phyloP scores from a whole-genome alignment of 495 filamentous ascomycete species.

The Aspergillus biplanus region DNA sequence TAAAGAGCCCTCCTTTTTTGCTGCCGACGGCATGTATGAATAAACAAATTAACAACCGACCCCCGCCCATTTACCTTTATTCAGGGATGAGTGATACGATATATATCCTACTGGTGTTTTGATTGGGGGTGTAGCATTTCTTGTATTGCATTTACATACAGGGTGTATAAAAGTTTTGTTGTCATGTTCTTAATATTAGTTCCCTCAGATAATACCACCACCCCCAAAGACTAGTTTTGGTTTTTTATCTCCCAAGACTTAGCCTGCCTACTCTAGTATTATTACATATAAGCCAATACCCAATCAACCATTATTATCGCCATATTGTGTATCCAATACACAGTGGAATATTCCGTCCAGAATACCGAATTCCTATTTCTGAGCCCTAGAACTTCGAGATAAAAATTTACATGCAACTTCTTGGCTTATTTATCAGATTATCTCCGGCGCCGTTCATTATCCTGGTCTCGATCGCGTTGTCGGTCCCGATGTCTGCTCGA shows the following conservation, averaged over 20 bases:
- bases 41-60: constrained; percentile 13
- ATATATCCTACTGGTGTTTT: constrained; percentile 27
- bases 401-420: background rate
- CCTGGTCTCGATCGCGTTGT: constrained; percentile 36
- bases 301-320: background rate
- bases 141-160: constrained; percentile 23
- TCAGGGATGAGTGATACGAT: constrained; percentile 18
- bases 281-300: background rate
- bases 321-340: background rate
- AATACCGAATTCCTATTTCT: background rate
- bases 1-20: constrained; percentile 19
- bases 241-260: background rate
- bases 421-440: constrained; percentile 32
- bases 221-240: background rate
- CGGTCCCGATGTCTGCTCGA: constrained; percentile 34
- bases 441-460: constrained; percentile 39
- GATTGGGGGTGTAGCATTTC: constrained; percentile 24
- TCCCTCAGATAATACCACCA: background rate
- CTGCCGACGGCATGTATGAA: constrained; percentile 22
- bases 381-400: background rate
- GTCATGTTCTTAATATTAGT: background rate
- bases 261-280: too few relatives aligned
- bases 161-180: constrained; percentile 19
- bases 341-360: background rate
- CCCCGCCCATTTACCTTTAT: constrained; percentile 16